Percentiles rank a stretch among this genome's conserved stretches.
These are phyloP conservation scores for Puccinellia tenuiflora DNA, from an alignment of 176 grass and related monocot species.

Conservation along the genomic window DNA sequence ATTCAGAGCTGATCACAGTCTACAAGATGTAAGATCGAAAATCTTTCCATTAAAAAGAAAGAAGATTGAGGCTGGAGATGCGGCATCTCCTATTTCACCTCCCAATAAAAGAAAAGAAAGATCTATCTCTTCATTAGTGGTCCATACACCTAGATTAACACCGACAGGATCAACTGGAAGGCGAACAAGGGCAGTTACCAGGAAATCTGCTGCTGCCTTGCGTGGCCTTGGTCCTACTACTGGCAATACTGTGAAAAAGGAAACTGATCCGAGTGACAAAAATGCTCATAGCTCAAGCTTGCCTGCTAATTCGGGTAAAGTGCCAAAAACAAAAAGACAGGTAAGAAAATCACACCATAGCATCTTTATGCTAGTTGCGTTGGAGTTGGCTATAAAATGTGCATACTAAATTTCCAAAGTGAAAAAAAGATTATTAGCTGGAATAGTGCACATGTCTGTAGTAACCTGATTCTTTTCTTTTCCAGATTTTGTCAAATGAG, in stretches of 20 bases:
- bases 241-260: constrained; percentile 56
- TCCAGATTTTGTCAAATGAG: constrained; percentile 48
- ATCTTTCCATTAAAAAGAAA: constrained; percentile 80
- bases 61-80: constrained; percentile 60
- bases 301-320: constrained; percentile 40
- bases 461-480: not conserved
- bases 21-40: constrained; percentile 81
- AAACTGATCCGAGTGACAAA: constrained; percentile 41
- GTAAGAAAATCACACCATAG: constrained; percentile 25
- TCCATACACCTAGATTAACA: constrained; percentile 55
- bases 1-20: constrained; percentile 68
- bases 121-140: constrained; percentile 71
- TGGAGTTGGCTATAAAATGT: not conserved
- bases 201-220: constrained; percentile 52
- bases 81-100: constrained; percentile 31
- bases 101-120: constrained; percentile 62
- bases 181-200: constrained; percentile 66
- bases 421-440: constrained; percentile 14
- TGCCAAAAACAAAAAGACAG: constrained; percentile 48
- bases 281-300: constrained; percentile 36
- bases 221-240: constrained; percentile 34
- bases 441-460: constrained; percentile 6
- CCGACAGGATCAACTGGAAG: constrained; percentile 52
- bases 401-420: not conserved
- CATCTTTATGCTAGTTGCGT: not conserved